Conservation (phyloP, 345 rosid species). For the Ceriops zippeliana region DNA sequence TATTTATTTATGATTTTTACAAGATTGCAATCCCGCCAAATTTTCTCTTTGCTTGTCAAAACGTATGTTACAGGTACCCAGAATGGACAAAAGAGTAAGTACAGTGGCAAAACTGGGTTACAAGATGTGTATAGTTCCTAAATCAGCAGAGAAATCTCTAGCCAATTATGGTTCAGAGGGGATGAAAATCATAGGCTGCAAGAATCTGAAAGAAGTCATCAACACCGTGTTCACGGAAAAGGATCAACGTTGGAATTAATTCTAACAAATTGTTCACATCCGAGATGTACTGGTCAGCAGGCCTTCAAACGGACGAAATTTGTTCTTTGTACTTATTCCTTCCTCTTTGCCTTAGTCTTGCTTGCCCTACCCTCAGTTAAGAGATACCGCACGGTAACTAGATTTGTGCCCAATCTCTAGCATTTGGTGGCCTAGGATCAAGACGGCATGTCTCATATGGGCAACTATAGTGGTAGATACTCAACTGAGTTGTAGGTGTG, state of each 20-base stretch:
- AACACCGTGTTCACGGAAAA: constrained; percentile 42
- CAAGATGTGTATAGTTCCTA: constrained; percentile 65
- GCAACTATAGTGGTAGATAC: too few species aligned
- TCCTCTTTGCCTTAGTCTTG: too few species aligned
- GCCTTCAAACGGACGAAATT: too few species aligned
- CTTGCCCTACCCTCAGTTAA: too few species aligned
- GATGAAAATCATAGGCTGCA: constrained; percentile 59
- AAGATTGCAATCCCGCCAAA: not conserved
- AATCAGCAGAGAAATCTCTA: constrained; percentile 47
- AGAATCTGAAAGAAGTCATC: constrained; percentile 68
- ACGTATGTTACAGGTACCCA: constrained; percentile 46
- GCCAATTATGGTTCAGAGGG: constrained; percentile 32
- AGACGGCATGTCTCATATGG: too few species aligned
- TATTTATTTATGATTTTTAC: too few species aligned
- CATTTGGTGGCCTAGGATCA: too few species aligned
- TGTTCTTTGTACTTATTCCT: too few species aligned
- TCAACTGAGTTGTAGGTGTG: too few species aligned
- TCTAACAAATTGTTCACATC: not conserved
- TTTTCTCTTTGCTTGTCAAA: not conserved
- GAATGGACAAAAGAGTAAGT: constrained; percentile 74
- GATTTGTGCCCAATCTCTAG: too few species aligned
- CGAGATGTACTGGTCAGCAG: too few species aligned
- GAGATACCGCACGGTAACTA: too few species aligned
- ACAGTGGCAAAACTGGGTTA: constrained; percentile 80
- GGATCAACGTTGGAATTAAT: constrained; percentile 11